Percentiles rank a stretch among this genome's conserved stretches.
Evolutionary conservation across 768 basidiomycete genomes (phyloP).

Genomic region (Gloeopeniophorella convolvens): DNA sequence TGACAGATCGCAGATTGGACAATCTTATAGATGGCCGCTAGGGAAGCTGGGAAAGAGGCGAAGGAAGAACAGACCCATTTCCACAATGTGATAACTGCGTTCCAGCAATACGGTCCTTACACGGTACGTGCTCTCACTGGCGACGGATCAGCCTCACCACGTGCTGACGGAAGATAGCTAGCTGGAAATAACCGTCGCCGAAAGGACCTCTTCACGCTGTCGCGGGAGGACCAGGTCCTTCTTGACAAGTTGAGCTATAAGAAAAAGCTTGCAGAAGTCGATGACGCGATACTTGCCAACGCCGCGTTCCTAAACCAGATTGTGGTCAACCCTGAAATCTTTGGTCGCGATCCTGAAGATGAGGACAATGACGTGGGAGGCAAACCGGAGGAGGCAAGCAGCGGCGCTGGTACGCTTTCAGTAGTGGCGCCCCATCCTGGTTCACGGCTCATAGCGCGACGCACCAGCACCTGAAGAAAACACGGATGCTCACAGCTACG

Average conservation of each 20-base stretch:
- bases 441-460: slow-evolving; percentile 22
- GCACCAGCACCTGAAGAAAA: slow-evolving; percentile 4
- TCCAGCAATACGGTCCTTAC: slow-evolving; percentile 68
- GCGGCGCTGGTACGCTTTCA: too few species aligned
- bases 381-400: slow-evolving; percentile 10
- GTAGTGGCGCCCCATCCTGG: too few species aligned
- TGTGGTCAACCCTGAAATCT: slow-evolving; percentile 76
- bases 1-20: too few species aligned
- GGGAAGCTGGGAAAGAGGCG: slow-evolving; percentile 24
- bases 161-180: slow-evolving; percentile 32
- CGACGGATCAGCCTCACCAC: background rate
- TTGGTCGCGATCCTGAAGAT: slow-evolving; percentile 45
- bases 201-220: slow-evolving; percentile 70
- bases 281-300: slow-evolving; percentile 75
- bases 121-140: slow-evolving; percentile 42
- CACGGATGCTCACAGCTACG: slow-evolving; percentile 15
- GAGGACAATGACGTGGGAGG: slow-evolving; percentile 27
- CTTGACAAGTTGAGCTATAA: slow-evolving; percentile 68
- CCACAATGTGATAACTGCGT: slow-evolving; percentile 66
- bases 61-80: slow-evolving; percentile 67
- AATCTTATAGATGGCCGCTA: slow-evolving; percentile 14
- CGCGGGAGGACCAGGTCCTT: slow-evolving; percentile 60
- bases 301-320: slow-evolving; percentile 71
- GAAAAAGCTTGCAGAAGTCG: slow-evolving; percentile 70
- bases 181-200: slow-evolving; percentile 59